Evolutionary conservation across 352 stramenopile species (phyloP), one percentile per base, ranked within the genome.

Genomic region (Peronospora farinosa): DNA sequence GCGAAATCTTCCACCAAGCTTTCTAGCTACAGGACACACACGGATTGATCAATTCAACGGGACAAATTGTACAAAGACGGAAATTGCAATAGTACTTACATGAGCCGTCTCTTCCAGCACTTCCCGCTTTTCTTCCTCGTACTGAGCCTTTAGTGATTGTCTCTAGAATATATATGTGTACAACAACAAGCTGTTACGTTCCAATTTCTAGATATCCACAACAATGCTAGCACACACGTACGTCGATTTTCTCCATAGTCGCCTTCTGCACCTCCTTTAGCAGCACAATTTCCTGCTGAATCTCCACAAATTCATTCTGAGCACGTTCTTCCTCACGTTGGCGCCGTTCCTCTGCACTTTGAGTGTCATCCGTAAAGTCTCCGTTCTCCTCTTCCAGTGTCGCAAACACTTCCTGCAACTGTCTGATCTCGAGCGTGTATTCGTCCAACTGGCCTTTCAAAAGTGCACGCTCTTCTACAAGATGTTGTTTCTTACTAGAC

Each of bases 71-170:
- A 40, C n/a, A 8, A 42, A 2, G 1, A 32, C 16, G n/a, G 19
- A 25, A n/a, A 16, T 7, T 8, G 39, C 0, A 5, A 37, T 11
- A 52, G 13, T 7, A 58, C 68, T 50, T 63, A 88, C 77, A 51
- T 86, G 73, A 7, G 51, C 36, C 31, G 64, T 74, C 57, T 88
- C 75, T 25, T 85, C 75, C 25, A 81, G 52, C n/a, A 84, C 31
- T 49, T 79, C 73, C 12, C 70, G 46, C 16, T 70, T 68, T 30
- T 88, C 78, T 33, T 81, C 65, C 25, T 83, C 71, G 39, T 86
- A 88, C 43, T 88, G 78, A 30, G 51, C 45, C 54, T 84, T 88
- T 35, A 84, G 50, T 11, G 78, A 86, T 51, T 66, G 70, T 51
- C 57, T 67, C 63, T 84, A 43, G 40, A 7, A 52, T 30, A 55